A percentile compares a stretch with the other conserved stretches of the same genome.
These are phyloP conservation scores for Dendrobium chrysotoxum DNA, from an alignment of 106 monocot species.

Conservation along the genomic window DNA sequence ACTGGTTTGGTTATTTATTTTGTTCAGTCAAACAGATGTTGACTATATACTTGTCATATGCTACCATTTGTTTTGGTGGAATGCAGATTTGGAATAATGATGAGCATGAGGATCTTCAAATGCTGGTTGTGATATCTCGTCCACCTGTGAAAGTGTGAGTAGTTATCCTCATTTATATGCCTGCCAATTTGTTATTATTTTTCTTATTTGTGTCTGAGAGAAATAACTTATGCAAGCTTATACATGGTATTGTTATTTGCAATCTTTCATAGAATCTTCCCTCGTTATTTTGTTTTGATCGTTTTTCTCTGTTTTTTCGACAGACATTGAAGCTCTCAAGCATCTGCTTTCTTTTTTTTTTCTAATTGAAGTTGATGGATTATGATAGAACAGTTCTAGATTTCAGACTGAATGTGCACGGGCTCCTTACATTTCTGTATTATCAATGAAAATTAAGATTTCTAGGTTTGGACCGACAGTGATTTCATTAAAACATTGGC, in stretches of 20 bases:
- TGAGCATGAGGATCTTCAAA: conserved; percentile 76
- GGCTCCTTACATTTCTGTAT: no score
- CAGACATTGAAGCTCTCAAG: neutral
- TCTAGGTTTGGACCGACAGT: no score
- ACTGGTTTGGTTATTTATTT: neutral
- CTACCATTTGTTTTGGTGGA: neutral
- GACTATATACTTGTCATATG: neutral
- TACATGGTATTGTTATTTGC: neutral
- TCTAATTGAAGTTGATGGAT: neutral
- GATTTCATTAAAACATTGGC: no score
- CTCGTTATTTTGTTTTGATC: neutral
- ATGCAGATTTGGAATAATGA: conserved; percentile 76
- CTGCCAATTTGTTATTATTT: neutral
- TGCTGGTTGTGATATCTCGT: conserved; percentile 77
- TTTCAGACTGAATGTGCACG: no score
- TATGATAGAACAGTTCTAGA: neutral
- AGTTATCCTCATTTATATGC: conserved; percentile 3
- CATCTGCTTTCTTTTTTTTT: neutral
- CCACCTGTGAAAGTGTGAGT: conserved; percentile 90
- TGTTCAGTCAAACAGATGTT: neutral
- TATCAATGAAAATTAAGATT: no score
- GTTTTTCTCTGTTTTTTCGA: neutral
- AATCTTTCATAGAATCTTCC: neutral
- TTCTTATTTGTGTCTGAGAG: neutral
- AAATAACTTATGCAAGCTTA: neutral